Percentiles rank a stretch among this genome's conserved stretches.
Conservation (phyloP, 2,329 filamentous ascomycete species). For the Xylariaceae sp. region DNA sequence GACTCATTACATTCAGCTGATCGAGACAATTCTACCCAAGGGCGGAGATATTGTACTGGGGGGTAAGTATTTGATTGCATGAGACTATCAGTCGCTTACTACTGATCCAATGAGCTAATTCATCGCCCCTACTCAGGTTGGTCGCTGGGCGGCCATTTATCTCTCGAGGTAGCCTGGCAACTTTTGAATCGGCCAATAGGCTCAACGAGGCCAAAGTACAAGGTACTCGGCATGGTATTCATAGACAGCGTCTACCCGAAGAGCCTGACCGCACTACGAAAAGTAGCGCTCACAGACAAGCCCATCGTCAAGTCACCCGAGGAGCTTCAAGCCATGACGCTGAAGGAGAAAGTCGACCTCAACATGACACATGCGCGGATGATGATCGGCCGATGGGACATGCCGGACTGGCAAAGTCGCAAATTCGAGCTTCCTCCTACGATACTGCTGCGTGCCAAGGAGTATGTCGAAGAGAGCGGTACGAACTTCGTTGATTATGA, state of each 20-base stretch:
- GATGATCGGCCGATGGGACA: slow-evolving; percentile 27
- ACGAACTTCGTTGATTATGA: slow-evolving; percentile 39
- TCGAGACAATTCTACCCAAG: slow-evolving; percentile 37
- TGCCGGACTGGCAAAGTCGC: slow-evolving; percentile 21
- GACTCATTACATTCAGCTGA: slow-evolving; percentile 43
- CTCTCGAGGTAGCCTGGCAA: slow-evolving; percentile 47
- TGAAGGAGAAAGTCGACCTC: slow-evolving; percentile 29
- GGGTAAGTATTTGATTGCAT: slow-evolving; percentile 24
- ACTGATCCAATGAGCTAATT: background rate
- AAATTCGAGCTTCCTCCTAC: slow-evolving; percentile 35
- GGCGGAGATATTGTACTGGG: slow-evolving; percentile 45
- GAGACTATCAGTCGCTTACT: background rate
- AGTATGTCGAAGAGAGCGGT: slow-evolving; percentile 29
- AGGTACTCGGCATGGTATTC: slow-evolving; percentile 48
- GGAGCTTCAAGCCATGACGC: slow-evolving; percentile 27
- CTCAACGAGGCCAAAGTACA: slow-evolving; percentile 25
- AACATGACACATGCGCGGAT: slow-evolving; percentile 32
- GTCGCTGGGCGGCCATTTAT: slow-evolving; percentile 51
- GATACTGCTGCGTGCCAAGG: slow-evolving; percentile 43
- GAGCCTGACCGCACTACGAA: slow-evolving; percentile 15
- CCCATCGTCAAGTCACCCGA: slow-evolving; percentile 25
- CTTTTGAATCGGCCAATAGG: slow-evolving; percentile 33
- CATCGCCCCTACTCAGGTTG: slow-evolving; percentile 34
- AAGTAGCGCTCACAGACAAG: slow-evolving; percentile 20
- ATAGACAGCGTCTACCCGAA: slow-evolving; percentile 47